Evolutionary conservation across 139 green algal species (phyloP), one percentile per base, ranked within the genome.

Genomic region (Coccomyxa sp.): DNA sequence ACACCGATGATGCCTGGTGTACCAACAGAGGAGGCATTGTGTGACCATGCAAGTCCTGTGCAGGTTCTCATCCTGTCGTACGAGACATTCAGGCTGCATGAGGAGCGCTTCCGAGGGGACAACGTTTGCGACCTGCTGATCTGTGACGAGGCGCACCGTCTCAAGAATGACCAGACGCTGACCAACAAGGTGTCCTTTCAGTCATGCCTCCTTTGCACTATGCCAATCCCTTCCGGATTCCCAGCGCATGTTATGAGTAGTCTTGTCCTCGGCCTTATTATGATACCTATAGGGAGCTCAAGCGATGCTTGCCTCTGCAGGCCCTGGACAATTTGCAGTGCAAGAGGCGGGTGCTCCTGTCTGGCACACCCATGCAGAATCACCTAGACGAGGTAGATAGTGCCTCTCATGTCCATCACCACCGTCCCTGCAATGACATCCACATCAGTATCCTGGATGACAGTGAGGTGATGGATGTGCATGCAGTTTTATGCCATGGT

Each of bases 81-180:
- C 85, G 97, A 99, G 86, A 99, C 97, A 0, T 99, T 99, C 89
- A 86, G 96, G 0, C 73, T 98, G 70, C 95, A 99, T 84, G 79
- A 88, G 16, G 82, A 91, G 8, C 79, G 82, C 0, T 95, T 99
- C 83, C 78, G 78, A 27, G 79, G 44, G 8, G 78, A 86, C 0
- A 84, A 81, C 34, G 79, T 87, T 31, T 98, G 92, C 82, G 95
- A 99, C 84, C 89, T 99, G 72, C 89, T 99, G 8, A 97, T 99
- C 78, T 98, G 95, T 75, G 97, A 99, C 81, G 97, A 99, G 88
- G 89, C 88, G 31, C 96, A 99, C 85, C 88, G 96, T 0, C 90
- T 99, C 31, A 99, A 99, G 88, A 99, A 99, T 79, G 93, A 97
- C 80, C 86, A 90, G 35, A 95, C 90, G 22, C 82, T 90, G 36